Evolutionary conservation across 331 rosid genomes (phyloP), one percentile per base, ranked within the genome.

Genomic region (Arachis monticola): DNA sequence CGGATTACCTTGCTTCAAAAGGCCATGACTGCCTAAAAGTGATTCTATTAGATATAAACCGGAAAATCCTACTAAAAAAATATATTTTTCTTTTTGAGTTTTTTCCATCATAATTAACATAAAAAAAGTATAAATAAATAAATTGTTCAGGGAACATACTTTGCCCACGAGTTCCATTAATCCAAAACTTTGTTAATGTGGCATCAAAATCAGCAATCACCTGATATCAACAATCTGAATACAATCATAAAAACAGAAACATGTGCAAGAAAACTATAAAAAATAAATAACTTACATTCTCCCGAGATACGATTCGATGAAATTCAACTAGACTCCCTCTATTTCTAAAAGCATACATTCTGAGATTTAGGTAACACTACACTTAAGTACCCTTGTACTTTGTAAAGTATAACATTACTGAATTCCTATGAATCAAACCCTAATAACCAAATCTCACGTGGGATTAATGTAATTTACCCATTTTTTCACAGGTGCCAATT

Each of bases 191-290:
- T 1, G 96, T 91, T 59, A 94, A 76, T 31, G 98, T 94, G 61
- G 90, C 96, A 87, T 91, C 96, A 83, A 94, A 94, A 81, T 94
- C 98, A 75, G 88, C 97, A 73, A 94, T 87, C 67, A 94, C 97
- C 98, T 91, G 87, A 66, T 55, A 82, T 31, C 55, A 38, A 14
- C 56, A 76, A 68, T 59, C 62, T 62, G 9, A 76, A 73, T 45
- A 74, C 71, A 79, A 68, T 48, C 47, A 80, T 48, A 40, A 72
- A 67, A 52, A 31, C 14, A 71, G 35, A 47, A 67, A 38, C 58
- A 56, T 14, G 42, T n/a, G n/a, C 70, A 6, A 1, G 50, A 27
- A 45, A 67, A 70, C 27, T 64, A 52, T 7, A 38, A 55, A 51
- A 22, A n/a, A 38, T n/a, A 35, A 35, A 50, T 38, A 57, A 32